Evolutionary conservation across 2,329 filamentous ascomycete species (phyloP).

Genomic region (Westerdykella sp.): DNA sequence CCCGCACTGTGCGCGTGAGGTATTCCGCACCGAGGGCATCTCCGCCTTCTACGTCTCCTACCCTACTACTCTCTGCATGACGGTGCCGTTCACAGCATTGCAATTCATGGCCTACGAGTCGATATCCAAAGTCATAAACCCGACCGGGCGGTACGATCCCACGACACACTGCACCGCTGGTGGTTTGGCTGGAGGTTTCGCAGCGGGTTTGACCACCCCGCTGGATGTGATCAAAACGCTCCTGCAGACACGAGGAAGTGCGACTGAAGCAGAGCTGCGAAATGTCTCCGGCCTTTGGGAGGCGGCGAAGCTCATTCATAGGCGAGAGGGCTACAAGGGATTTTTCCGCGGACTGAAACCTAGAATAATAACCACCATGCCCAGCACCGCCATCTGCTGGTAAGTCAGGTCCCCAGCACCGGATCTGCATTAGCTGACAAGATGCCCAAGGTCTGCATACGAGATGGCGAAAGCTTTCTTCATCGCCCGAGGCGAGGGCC

Average conservation of each 20-base stretch:
- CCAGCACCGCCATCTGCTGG: conserved; percentile 99
- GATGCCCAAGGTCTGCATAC: conserved; percentile 52
- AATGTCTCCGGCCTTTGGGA: conserved; percentile 76
- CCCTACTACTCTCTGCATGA: conserved; percentile 96
- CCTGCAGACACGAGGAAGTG: conserved; percentile 84
- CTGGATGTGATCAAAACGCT: conserved; percentile 98
- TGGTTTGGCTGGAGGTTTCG: conserved; percentile 85
- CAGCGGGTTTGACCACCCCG: conserved; percentile 88
- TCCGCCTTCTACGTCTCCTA: conserved; percentile 97
- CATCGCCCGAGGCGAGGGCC: conserved; percentile 39
- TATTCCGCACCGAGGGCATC: conserved; percentile 82
- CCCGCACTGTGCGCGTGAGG: conserved; percentile 75
- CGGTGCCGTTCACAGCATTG: conserved; percentile 91
- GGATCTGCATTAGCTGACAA: conserved; percentile 8
- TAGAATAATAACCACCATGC: conserved; percentile 92
- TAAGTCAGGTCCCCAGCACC: conserved; percentile 38
- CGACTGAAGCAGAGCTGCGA: conserved; percentile 71
- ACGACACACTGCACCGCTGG: conserved; percentile 90
- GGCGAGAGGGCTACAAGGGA: conserved; percentile 73
- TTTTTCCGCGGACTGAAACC: conserved; percentile 93
- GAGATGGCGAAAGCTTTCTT: conserved; percentile 65
- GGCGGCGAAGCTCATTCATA: conserved; percentile 74
- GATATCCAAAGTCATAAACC: conserved; percentile 89
- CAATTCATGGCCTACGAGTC: conserved; percentile 98
- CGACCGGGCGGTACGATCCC: conserved; percentile 77